These are phyloP conservation scores for Pseudofabraea citricarpa DNA, from an alignment of 2,329 filamentous ascomycete genomes.

Conservation along the genomic window DNA sequence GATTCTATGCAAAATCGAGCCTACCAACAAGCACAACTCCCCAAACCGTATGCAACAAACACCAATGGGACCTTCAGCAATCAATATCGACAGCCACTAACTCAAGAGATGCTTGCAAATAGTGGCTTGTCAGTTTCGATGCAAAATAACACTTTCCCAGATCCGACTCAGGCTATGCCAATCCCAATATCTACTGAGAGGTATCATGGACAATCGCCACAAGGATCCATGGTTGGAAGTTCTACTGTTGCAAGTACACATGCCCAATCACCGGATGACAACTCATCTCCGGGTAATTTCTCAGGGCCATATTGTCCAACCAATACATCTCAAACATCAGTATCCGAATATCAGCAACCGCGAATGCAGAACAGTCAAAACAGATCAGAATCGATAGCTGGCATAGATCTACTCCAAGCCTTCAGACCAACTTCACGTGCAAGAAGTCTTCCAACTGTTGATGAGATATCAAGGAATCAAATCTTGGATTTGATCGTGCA, in stretches of 20 bases:
- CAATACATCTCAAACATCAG: conserved; percentile 4
- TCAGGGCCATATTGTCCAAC: conserved; percentile 3
- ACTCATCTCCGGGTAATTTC: conserved; percentile 2
- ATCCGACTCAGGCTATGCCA: background rate
- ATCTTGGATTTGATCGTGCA: conserved; percentile 47
- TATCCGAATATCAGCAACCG: conserved; percentile 4
- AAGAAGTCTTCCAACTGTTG: conserved; percentile 27
- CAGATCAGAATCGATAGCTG: background rate
- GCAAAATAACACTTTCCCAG: conserved; percentile 1
- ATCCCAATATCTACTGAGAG: background rate
- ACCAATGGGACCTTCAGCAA: background rate
- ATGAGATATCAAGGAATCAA: conserved; percentile 34
- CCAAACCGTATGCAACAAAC: background rate
- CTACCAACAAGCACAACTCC: background rate
- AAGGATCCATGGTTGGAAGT: background rate
- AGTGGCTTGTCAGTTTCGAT: conserved; percentile 1
- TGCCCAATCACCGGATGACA: conserved; percentile 1
- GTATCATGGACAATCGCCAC: background rate
- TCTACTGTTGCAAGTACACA: conserved; percentile 1
- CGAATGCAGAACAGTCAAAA: background rate
- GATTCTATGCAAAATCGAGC: conserved; percentile 6
- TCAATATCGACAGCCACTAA: conserved; percentile 3
- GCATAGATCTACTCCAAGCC: conserved; percentile 21
- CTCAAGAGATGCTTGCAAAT: conserved; percentile 1
- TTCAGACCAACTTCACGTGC: conserved; percentile 24